Evolutionary conservation across 75 land plant species (phyloP).

Genomic region (Pseudotsuga menziesii): DNA sequence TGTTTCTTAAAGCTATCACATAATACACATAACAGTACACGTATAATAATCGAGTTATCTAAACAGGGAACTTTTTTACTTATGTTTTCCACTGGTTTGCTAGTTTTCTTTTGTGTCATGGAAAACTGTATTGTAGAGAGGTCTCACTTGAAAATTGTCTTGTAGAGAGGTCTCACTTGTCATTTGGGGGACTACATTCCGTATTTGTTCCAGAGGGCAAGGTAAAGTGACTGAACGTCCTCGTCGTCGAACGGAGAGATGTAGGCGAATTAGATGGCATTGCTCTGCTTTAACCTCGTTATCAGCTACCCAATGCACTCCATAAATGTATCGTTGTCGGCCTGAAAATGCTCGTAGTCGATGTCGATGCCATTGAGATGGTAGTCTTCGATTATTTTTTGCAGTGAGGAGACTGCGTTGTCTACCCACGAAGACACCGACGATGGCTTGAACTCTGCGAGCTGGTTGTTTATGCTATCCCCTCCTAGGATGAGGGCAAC

Average conservation of each 20-base stretch:
- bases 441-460: conserved; percentile 24
- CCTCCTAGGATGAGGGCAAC: conserved; percentile 44
- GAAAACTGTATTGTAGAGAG: too few species aligned
- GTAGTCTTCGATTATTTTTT: conserved; percentile 5
- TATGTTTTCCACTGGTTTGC: too few species aligned
- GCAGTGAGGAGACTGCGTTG: conserved; percentile 31
- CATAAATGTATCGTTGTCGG: conserved; percentile 20
- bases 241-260: conserved; percentile 35
- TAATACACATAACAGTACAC: too few species aligned
- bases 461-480: conserved; percentile 5
- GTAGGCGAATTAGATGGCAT: conserved; percentile 26
- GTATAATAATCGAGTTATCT: too few species aligned
- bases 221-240: conserved; percentile 26
- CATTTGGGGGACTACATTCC: too few species aligned
- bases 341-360: conserved; percentile 29
- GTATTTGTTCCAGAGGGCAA: conserved; percentile 24
- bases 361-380: conserved; percentile 24
- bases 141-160: too few species aligned
- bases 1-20: too few species aligned
- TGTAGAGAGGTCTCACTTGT: too few species aligned
- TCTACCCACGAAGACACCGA: conserved; percentile 27
- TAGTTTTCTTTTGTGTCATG: too few species aligned
- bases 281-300: conserved; percentile 21
- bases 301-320: conserved; percentile 41
- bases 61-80: too few species aligned